A percentile compares a stretch with the other conserved stretches of the same genome.
These are phyloP conservation scores for Beta corolliflora DNA, from an alignment of 179 eudicot genomes.

Conservation along the genomic window DNA sequence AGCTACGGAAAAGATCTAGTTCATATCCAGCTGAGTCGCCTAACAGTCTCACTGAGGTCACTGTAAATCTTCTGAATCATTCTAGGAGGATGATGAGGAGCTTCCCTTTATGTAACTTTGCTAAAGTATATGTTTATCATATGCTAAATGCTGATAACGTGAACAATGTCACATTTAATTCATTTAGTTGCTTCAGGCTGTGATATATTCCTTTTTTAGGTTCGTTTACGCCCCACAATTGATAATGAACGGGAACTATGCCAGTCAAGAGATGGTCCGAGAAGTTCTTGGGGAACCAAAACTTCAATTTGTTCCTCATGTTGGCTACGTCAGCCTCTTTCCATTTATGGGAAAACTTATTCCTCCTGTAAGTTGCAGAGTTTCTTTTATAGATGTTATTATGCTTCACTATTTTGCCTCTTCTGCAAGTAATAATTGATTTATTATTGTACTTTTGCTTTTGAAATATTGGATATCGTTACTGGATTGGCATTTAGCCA, in stretches of 20 bases:
- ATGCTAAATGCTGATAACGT: background rate
- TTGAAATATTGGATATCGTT: background rate
- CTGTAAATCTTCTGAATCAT: background rate
- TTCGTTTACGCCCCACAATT: constrained; percentile 70
- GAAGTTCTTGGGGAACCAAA: constrained; percentile 74
- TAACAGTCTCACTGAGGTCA: background rate
- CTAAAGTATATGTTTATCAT: background rate
- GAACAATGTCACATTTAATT: background rate
- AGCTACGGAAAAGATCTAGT: background rate
- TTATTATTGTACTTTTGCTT: background rate
- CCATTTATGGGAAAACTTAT: constrained; percentile 86
- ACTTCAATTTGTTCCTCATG: constrained; percentile 83
- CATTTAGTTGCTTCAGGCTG: constrained; percentile 1
- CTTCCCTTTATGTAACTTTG: no score
- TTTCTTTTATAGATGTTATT: background rate
- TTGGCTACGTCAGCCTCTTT: constrained; percentile 93
- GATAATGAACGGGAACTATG: constrained; percentile 52
- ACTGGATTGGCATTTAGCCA: background rate
- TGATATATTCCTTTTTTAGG: constrained; percentile 39
- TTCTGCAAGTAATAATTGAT: no score
- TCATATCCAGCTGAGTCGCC: background rate
- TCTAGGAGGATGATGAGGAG: background rate
- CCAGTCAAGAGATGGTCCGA: constrained; percentile 68
- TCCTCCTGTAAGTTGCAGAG: constrained; percentile 71
- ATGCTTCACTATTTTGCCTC: background rate